Conservation (phyloP, 2,329 filamentous ascomycete genomes). For the Fusarium sp. region DNA sequence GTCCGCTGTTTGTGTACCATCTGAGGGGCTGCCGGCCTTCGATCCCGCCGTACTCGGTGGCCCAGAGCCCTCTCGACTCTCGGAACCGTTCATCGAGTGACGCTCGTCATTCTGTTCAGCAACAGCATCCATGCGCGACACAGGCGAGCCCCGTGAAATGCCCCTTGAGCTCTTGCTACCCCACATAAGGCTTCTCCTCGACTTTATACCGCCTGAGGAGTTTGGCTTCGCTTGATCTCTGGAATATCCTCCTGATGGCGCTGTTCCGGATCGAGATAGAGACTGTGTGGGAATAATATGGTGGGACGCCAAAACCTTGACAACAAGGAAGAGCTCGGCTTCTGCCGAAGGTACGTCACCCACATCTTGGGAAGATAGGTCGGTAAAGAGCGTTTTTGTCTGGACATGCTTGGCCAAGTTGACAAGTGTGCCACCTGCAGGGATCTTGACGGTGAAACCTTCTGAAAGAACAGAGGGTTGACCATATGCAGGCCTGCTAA, state of each 20-base stretch:
- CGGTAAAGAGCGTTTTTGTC: conserved; percentile 87
- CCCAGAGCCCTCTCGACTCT: conserved; percentile 57
- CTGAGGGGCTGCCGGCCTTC: conserved; percentile 41
- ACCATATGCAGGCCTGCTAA: conserved; percentile 73
- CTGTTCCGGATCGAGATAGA: conserved; percentile 62
- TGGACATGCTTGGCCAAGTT: conserved; percentile 72
- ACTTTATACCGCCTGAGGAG: conserved; percentile 63
- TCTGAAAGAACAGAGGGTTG: conserved; percentile 79
- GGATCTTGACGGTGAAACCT: conserved; percentile 81
- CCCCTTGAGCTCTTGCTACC: conserved; percentile 67
- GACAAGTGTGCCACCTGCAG: conserved; percentile 76
- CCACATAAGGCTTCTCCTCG: conserved; percentile 77
- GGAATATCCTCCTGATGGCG: conserved; percentile 54
- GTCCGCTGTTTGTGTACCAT: conserved; percentile 48
- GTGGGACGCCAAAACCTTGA: conserved; percentile 76
- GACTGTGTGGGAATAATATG: conserved; percentile 60
- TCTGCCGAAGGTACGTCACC: conserved; percentile 71
- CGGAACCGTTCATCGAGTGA: conserved; percentile 49
- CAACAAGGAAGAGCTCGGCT: conserved; percentile 82
- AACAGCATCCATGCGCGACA: conserved; percentile 66
- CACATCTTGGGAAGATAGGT: conserved; percentile 81
- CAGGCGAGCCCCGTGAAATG: conserved; percentile 62
- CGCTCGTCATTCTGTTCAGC: conserved; percentile 62
- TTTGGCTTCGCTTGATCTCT: conserved; percentile 61
- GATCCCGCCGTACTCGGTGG: conserved; percentile 70